These are phyloP conservation scores for Chamaecrista fasciculata DNA, from an alignment of 306 rosid species.

Conservation along the genomic window DNA sequence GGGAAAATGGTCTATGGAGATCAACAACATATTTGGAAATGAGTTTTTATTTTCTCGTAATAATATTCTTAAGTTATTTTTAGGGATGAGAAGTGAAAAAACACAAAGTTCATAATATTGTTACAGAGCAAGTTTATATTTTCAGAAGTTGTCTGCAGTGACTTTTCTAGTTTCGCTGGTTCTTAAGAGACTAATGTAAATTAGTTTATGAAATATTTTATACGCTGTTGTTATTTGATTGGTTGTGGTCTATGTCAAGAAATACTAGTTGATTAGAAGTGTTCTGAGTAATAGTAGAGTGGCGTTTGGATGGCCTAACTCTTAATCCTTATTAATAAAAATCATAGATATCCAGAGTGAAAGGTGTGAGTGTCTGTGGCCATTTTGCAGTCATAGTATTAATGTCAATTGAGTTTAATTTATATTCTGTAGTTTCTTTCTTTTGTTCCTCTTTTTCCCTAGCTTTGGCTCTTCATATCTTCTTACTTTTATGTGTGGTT, in stretches of 20 bases:
- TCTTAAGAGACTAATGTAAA: not conserved
- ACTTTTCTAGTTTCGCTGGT: not conserved
- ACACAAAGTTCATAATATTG: not conserved
- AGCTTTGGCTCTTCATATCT: not conserved
- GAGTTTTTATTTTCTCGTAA: not conserved
- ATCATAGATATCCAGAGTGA: not conserved
- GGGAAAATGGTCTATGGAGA: not conserved
- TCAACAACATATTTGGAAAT: not conserved
- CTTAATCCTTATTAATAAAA: slow-evolving; percentile 2
- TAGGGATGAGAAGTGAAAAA: not conserved
- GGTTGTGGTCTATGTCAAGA: not conserved
- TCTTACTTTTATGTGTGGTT: not conserved
- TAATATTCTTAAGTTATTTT: not conserved
- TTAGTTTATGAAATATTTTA: slow-evolving; percentile 7
- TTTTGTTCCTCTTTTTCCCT: not conserved
- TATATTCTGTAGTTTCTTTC: not conserved
- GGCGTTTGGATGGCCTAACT: slow-evolving; percentile 17
- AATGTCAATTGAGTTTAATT: not conserved
- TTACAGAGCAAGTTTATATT: slow-evolving; percentile 15
- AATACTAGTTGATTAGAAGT: slow-evolving; percentile 19
- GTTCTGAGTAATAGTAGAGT: not conserved
- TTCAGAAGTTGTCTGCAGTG: slow-evolving; percentile 1
- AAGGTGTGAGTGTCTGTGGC: not conserved
- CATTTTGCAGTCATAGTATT: not conserved
- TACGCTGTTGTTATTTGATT: slow-evolving; percentile 4